phyloP scores from a whole-genome alignment of 345 rosid species.

The Eutrema heterophyllum region DNA sequence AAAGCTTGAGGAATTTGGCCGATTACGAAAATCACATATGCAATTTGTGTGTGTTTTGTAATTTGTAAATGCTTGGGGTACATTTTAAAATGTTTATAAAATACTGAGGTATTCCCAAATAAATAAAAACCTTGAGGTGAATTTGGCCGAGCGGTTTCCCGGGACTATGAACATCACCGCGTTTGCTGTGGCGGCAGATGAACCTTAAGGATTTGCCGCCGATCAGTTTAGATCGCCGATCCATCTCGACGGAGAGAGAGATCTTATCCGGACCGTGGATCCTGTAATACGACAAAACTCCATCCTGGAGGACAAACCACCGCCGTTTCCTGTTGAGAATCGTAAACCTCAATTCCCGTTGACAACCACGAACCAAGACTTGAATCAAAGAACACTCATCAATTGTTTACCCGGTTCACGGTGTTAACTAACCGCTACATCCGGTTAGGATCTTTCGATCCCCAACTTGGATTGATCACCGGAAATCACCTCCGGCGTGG shows the following conservation, averaged over 20 bases:
- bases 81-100: not conserved
- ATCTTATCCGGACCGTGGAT: constrained; percentile 73
- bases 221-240: constrained; percentile 58
- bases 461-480: too few species aligned
- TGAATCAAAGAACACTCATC: too few species aligned
- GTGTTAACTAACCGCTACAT: too few species aligned
- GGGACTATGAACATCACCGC: constrained; percentile 26
- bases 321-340: constrained; percentile 27
- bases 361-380: too few species aligned
- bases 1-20: not conserved
- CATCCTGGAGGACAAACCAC: constrained; percentile 78
- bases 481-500: too few species aligned
- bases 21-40: not conserved
- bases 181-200: constrained; percentile 38
- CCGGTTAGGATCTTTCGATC: too few species aligned
- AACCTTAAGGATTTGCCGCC: constrained; percentile 61
- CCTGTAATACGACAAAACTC: constrained; percentile 74
- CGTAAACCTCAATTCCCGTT: too few species aligned
- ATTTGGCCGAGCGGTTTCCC: constrained; percentile 66
- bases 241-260: constrained; percentile 53
- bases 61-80: not conserved
- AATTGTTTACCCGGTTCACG: too few species aligned
- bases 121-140: constrained; percentile 59
- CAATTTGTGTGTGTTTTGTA: not conserved
- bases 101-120: not conserved